Conservation (phyloP, 2,329 filamentous ascomycete genomes). For the Hypoxylon sp. region DNA sequence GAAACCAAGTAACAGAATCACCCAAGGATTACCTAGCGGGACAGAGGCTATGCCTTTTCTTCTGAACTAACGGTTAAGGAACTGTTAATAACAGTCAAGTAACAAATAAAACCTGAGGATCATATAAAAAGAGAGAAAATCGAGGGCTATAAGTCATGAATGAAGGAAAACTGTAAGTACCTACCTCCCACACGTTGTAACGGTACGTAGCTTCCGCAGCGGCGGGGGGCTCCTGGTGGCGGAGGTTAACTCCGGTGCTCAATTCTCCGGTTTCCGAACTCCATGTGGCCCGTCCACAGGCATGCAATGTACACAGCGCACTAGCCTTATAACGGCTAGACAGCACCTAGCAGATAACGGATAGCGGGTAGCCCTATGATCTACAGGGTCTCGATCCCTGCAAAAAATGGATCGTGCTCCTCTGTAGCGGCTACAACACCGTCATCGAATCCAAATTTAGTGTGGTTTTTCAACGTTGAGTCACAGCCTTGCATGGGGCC, state of each 20-base stretch:
- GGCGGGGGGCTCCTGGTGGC: too few relatives aligned
- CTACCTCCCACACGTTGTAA: too few relatives aligned
- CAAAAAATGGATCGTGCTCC: background rate
- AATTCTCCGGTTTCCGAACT: slow-evolving; percentile 5
- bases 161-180: too few relatives aligned
- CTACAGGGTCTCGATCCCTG: slow-evolving; percentile 25
- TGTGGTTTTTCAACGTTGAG: slow-evolving; percentile 21
- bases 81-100: background rate
- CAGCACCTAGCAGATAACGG: slow-evolving; percentile 3
- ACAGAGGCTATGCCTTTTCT: background rate
- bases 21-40: too few relatives aligned
- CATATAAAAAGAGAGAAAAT: too few relatives aligned
- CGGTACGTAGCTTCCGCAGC: too few relatives aligned
- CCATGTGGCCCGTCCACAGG: background rate
- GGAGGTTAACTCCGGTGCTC: background rate
- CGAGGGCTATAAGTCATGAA: too few relatives aligned
- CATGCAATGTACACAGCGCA: background rate
- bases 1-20: background rate
- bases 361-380: slow-evolving; percentile 19
- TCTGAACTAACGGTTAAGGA: background rate
- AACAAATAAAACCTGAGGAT: too few relatives aligned
- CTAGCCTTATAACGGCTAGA: background rate
- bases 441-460: slow-evolving; percentile 18
- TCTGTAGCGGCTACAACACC: slow-evolving; percentile 5
- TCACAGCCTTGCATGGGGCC: slow-evolving; percentile 32